Percentiles rank a stretch among this genome's conserved stretches.
Evolutionary conservation across 2,329 filamentous ascomycete genomes (phyloP).

Genomic region (Pseudogymnoascus destructans): DNA sequence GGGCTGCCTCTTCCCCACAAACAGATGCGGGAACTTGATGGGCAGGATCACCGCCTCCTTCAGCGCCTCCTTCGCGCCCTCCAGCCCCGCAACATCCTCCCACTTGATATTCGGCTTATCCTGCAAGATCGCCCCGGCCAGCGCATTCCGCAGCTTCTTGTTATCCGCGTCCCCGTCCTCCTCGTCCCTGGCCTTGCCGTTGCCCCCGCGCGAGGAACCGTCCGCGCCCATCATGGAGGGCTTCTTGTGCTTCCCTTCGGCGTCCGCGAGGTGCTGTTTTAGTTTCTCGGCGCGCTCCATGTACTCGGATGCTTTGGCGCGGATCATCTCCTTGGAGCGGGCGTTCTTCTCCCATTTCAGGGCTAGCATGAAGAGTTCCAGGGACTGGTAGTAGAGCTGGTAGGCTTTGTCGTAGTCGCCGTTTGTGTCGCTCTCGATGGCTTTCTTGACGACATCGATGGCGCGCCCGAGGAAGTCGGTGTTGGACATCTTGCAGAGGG

Average conservation of each 20-base stretch:
- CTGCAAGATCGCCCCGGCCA: slow-evolving; percentile 82
- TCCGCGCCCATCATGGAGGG: slow-evolving; percentile 60
- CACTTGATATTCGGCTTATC: slow-evolving; percentile 95
- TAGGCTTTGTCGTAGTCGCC: slow-evolving; percentile 97
- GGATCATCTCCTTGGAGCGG: slow-evolving; percentile 94
- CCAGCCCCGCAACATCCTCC: slow-evolving; percentile 95
- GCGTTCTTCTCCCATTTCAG: slow-evolving; percentile 99
- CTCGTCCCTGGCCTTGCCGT: slow-evolving; percentile 44
- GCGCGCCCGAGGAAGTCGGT: slow-evolving; percentile 95
- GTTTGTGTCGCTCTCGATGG: slow-evolving; percentile 89
- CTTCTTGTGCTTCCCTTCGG: slow-evolving; percentile 58
- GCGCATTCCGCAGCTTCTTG: slow-evolving; percentile 86
- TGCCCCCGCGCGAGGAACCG: slow-evolving; percentile 49
- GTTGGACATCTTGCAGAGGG: slow-evolving; percentile 59
- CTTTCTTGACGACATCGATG: slow-evolving; percentile 93
- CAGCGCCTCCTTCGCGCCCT: slow-evolving; percentile 86
- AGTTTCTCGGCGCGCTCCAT: slow-evolving; percentile 98
- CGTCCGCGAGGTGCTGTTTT: slow-evolving; percentile 73
- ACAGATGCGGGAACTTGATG: slow-evolving; percentile 95
- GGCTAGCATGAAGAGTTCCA: slow-evolving; percentile 97
- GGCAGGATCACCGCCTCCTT: slow-evolving; percentile 97
- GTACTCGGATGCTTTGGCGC: slow-evolving; percentile 88
- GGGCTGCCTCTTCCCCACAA: slow-evolving; percentile 88
- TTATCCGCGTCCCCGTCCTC: slow-evolving; percentile 68
- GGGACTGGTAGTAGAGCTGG: slow-evolving; percentile 85